A percentile compares a stretch with the other conserved stretches of the same genome.
Conservation (phyloP, 371 early-diverging fungal species). For the Fennellomyces sp. region DNA sequence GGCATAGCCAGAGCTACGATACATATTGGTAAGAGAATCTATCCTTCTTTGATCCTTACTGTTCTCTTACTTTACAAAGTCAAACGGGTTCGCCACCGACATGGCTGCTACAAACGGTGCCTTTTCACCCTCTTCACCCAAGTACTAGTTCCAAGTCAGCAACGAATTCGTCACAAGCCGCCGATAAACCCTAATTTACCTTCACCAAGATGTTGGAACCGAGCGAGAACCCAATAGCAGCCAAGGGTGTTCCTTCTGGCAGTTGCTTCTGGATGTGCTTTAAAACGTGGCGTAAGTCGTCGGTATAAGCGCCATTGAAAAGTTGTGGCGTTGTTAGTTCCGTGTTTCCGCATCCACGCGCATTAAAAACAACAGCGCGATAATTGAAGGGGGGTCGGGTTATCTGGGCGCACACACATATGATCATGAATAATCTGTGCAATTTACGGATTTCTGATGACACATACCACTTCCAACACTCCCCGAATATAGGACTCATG, state of each 20-base stretch:
- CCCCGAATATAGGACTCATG: conserved; percentile 87
- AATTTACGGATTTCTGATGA: neutral
- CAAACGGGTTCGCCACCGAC: conserved; percentile 89
- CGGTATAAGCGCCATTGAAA: conserved; percentile 85
- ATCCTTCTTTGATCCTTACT: neutral
- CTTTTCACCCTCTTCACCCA: conserved; percentile 83
- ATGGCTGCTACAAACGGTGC: conserved; percentile 77
- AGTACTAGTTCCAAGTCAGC: conserved; percentile 60
- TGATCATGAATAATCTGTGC: neutral
- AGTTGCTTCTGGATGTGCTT: conserved; percentile 56
- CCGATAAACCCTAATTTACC: conserved; percentile 27
- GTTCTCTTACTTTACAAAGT: conserved; percentile 56
- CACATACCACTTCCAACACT: conserved; percentile 62
- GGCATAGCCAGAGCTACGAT: conserved; percentile 26
- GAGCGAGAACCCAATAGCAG: conserved; percentile 86
- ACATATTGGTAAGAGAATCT: neutral
- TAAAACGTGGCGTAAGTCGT: conserved; percentile 73
- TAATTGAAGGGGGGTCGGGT: conserved; percentile 58
- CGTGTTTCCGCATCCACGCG: conserved; percentile 84
- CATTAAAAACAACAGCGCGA: conserved; percentile 85
- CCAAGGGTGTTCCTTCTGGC: conserved; percentile 66
- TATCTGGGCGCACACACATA: conserved; percentile 23
- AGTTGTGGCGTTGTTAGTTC: conserved; percentile 76
- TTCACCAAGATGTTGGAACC: conserved; percentile 93
- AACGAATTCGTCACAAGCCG: neutral